Base-by-base conservation (phyloP, 106 monocot species). In the Iris macrosiphon region DNA sequence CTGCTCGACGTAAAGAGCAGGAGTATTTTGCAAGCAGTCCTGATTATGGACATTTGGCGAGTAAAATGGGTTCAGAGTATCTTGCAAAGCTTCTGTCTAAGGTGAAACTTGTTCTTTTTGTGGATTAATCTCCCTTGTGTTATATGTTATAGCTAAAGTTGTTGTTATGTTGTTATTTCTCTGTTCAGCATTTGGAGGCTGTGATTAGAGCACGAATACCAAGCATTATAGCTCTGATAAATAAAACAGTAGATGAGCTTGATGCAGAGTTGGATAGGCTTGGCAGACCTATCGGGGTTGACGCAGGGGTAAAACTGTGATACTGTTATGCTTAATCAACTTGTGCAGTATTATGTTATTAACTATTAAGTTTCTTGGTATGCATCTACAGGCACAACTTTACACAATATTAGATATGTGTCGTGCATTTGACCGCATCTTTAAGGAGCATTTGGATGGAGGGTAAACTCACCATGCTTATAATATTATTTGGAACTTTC, bases 361-460 rank as follows among this genome's bases (percentile, higher is more conserved):
- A 1, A 59, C 20, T 55, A 40, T 20, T 50, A n/a, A 19, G 21
- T 27, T 38, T 47, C 14, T n/a, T 56, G 23, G 19, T 41, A 45
- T 50, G 21, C 55, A 48, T 45, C 15, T 63, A 55, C 79, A 96
- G 96, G 89, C 96, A 27, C 96, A 96, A 51, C 80, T 96, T 58
- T 96, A 96, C 70, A 96, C 83, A 46, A 96, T 96, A 66, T 49
- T 96, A 45, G 96, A 90, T n/a, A 86, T 96, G 90, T 96, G 96
- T 53, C 86, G 96, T 57, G 96, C 96, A 67, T 96, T 96, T 79
- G 96, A 90, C 39, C 86, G 90, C 37, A 72, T 96, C 23, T 96
- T 96, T 38, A 96, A 90, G 75, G 96, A 96, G 64, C 96, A 96
- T 63, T 66, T 96, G 38, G 96, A 96, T 75, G 96, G 96, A 69